Conservation (phyloP, 768 basidiomycete species). For the Hygrophoropsis aurantiaca region DNA sequence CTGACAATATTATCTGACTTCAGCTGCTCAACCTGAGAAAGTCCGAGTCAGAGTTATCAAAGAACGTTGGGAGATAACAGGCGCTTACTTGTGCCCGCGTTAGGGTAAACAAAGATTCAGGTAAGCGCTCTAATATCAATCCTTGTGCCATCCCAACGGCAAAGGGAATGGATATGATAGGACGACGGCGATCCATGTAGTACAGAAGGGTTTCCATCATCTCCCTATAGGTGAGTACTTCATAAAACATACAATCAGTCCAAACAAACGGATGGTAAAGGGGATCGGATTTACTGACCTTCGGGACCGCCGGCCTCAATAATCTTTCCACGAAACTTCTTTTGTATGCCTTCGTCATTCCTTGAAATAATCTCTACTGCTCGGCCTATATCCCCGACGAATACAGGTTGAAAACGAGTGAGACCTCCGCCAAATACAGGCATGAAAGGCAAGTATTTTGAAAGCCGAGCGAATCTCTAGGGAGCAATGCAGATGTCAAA, state of each 20-base stretch:
- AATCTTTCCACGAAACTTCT: slow-evolving; percentile 40
- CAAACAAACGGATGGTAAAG: no score
- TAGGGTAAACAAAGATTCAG: slow-evolving; percentile 63
- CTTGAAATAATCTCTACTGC: slow-evolving; percentile 60
- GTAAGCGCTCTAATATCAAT: slow-evolving; percentile 60
- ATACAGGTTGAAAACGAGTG: slow-evolving; percentile 71
- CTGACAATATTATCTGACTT: slow-evolving; percentile 57
- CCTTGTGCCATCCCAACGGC: slow-evolving; percentile 65
- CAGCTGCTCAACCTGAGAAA: slow-evolving; percentile 57
- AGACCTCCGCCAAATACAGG: slow-evolving; percentile 77
- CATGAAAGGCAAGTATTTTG: slow-evolving; percentile 62
- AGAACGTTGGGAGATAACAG: neutral
- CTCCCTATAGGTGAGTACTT: slow-evolving; percentile 68
- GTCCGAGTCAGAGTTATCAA: slow-evolving; percentile 1
- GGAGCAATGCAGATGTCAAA: neutral
- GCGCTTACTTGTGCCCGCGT: slow-evolving; percentile 65
- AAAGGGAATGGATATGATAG: slow-evolving; percentile 66
- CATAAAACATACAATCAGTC: no score
- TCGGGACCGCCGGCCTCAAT: slow-evolving; percentile 52
- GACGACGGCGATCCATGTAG: slow-evolving; percentile 51
- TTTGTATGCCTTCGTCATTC: slow-evolving; percentile 36
- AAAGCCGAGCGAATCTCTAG: slow-evolving; percentile 63
- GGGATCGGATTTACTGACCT: slow-evolving; percentile 37
- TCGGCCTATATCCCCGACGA: slow-evolving; percentile 64
- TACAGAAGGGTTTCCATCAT: slow-evolving; percentile 64